These are phyloP conservation scores for Lachancea mirantina DNA, from an alignment of 805 yeast species.

Conservation along the genomic window DNA sequence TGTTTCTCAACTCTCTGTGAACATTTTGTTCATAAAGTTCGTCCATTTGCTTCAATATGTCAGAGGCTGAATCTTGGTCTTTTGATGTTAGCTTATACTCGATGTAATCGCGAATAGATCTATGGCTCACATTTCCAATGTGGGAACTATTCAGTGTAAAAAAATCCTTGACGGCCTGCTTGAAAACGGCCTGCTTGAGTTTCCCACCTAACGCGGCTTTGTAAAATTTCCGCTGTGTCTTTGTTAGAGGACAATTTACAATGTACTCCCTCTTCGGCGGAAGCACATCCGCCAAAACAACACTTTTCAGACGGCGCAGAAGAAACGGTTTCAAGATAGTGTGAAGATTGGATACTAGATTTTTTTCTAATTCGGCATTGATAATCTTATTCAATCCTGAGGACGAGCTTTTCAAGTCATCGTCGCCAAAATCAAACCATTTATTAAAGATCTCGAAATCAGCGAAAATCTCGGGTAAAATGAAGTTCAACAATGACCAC, in stretches of 20 bases:
- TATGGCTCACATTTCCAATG: conserved; percentile 27
- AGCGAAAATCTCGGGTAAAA: conserved; percentile 86
- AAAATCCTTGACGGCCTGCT: conserved; percentile 46
- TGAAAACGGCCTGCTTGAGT: conserved; percentile 39
- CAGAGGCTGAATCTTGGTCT: conserved; percentile 5
- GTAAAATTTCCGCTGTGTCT: conserved; percentile 59
- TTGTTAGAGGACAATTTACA: conserved; percentile 61
- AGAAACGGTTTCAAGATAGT: conserved; percentile 84
- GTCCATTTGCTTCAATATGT: conserved; percentile 20
- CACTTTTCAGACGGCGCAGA: conserved; percentile 70
- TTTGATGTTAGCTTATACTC: conserved; percentile 27
- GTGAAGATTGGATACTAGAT: conserved; percentile 70
- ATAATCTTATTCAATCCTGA: conserved; percentile 37
- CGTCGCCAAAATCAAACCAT: conserved; percentile 82
- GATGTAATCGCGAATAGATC: conserved; percentile 38
- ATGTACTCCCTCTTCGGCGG: conserved; percentile 91
- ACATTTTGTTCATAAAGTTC: conserved; percentile 28
- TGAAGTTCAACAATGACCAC: conserved; percentile 87
- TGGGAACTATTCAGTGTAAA: conserved; percentile 35
- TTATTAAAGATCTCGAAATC: conserved; percentile 84
- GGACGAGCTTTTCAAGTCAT: conserved; percentile 30
- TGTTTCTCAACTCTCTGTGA: conserved; percentile 39
- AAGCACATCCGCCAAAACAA: conserved; percentile 54
- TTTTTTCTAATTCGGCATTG: conserved; percentile 49
- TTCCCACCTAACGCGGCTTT: conserved; percentile 39